Conservation (phyloP, 805 yeast genomes). For the Saturnispora mendoncae region DNA sequence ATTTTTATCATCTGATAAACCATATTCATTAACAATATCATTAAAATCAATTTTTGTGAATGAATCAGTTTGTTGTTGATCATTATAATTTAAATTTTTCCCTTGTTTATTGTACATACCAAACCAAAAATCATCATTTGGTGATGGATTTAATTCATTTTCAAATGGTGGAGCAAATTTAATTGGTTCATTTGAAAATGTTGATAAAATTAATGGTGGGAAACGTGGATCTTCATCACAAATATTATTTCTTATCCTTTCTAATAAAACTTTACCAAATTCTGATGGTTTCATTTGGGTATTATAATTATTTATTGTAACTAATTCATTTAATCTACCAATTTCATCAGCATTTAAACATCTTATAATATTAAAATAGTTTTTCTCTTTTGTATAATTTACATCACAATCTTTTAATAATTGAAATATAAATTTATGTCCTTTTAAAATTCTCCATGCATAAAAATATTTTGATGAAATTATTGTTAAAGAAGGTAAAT, state of each 20-base stretch:
- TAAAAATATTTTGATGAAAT: slow-evolving; percentile 53
- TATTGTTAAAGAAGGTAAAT: slow-evolving; percentile 32
- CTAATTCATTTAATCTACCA: slow-evolving; percentile 10
- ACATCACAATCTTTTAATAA: slow-evolving; percentile 22
- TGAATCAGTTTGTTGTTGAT: too few relatives aligned
- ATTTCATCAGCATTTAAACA: slow-evolving; percentile 16
- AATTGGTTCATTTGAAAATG: not conserved
- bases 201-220: not conserved
- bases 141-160: not conserved
- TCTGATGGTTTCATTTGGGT: slow-evolving; percentile 3
- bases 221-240: slow-evolving; percentile 5
- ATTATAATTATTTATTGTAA: slow-evolving; percentile 5
- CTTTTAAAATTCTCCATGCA: slow-evolving; percentile 61
- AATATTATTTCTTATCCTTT: not conserved
- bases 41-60: not conserved
- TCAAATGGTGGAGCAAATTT: not conserved
- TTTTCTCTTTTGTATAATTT: not conserved
- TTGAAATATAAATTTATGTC: slow-evolving; percentile 36
- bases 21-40: slow-evolving; percentile 3
- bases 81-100: not conserved
- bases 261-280: slow-evolving; percentile 5
- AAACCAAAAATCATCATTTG: slow-evolving; percentile 19
- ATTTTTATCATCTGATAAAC: not conserved
- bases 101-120: slow-evolving; percentile 10
- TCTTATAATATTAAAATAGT: slow-evolving; percentile 15